Evolutionary conservation across 305 asterid genomes (phyloP), one percentile per base, ranked within the genome.

Genomic region (Ilex paraguariensis): DNA sequence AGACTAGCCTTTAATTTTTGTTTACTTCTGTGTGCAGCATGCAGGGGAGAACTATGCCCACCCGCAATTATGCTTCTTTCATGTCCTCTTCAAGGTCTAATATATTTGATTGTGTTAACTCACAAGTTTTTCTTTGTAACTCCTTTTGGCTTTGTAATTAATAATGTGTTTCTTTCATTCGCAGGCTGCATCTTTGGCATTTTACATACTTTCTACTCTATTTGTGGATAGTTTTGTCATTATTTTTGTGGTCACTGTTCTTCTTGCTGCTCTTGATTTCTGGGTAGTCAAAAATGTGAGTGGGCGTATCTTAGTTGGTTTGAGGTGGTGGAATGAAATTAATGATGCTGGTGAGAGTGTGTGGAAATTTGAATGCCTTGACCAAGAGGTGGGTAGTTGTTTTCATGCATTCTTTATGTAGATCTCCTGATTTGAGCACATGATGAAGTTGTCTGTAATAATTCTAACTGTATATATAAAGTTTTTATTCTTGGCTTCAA

Each of bases 241-340:
- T 81, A 84, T 92, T 63, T 92, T 92, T 68, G 98, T 92, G 81
- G 75, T 82, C 62, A 92, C 98, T 13, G 97, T 89, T 56, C 93
- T 92, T 68, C 77, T 89, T 60, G 81, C 96, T 73, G 97, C 98
- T 55, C 91, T 92, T 65, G 98, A 92, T 72, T 92, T 92, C 67
- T 92, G 98, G 98, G 98, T 92, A 45, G 97, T 92, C 59, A 92
- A 92, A 86, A 92, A 92, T 73, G 97, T 92, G 56, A 92, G 98
- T 80, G 97, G 98, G 39, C 95, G 98, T 65, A 92, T 92, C 74
- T 79, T 92, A 63, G 98, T 92, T 64, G 98, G 98, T 64, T 88
- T 92, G 63, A 85, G 98, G 75, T 92, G 98, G 98, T 89, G 98
- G 98, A 92, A 92, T 70, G 98, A 92, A 74, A 92, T 92, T 60